Evolutionary conservation across 2,329 filamentous ascomycete species (phyloP), one percentile per base, ranked within the genome.

Genomic region (Aulographum hederae): DNA sequence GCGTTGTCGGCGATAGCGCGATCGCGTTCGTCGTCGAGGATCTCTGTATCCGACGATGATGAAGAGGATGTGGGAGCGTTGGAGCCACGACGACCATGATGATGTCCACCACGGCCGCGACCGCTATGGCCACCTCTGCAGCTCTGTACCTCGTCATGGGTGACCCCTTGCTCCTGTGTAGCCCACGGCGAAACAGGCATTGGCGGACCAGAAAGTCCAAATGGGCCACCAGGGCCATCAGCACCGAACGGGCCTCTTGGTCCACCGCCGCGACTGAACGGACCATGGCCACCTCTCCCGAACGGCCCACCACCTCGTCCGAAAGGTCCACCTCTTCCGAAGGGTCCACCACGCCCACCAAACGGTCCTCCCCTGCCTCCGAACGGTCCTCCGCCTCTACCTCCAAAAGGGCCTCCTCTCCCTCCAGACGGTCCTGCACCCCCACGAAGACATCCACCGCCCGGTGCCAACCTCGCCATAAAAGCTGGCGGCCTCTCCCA

Each of bases 51-150:
- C 4, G 39, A 43, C 28, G 42, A 42, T 2, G 43, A 45, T 6
- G 40, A 34, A 5, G 43, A 44, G 0, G 44, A 46, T 5, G 38
- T 31, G 16, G 42, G 38, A 26, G 43, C 38, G n/a, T 41, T 34
- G 16, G 36, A 26, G 28, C 37, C 36, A 13, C 10, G 15, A 41
- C 29, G 32, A 21, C 21, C 8, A n/a, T n/a, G 21, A 25, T 25
- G 21, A 25, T n/a, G 21, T 8, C 21, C 21, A 25, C 21, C 21
- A 25, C n/a, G 21, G n/a, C 21, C 8, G n/a, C 21, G 8, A 25
- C 21, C 21, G 23, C 27, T 8, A 6, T 15, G 12, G 27, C 27
- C 15, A n/a, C 27, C 15, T 6, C 27, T 8, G 8, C 27, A 10
- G 14, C 27, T 28, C 15, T 8, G 8, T 28, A n/a, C 15, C 8